Evolutionary conservation across 306 rosid genomes (phyloP), one percentile per base, ranked within the genome.

Genomic region (Luffa aegyptiaca): DNA sequence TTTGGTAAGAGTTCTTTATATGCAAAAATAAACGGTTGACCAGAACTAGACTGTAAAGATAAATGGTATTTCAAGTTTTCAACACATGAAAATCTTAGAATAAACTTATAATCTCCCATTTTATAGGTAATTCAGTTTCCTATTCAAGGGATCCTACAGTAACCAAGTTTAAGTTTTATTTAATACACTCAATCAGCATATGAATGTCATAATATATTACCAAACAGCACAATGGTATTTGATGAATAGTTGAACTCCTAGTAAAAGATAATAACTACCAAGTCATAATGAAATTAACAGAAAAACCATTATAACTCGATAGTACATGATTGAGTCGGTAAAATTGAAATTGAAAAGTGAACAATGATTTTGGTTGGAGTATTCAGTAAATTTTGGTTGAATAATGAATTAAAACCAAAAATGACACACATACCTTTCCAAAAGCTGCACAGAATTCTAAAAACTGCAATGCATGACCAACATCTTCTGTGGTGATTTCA

Each of bases 381-480:
- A 64, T 64, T 14, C 21, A 64, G 45, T 16, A 64, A 66, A 66
- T 39, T 66, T 65, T 66, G 10, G 31, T 7, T 66, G 16, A 66
- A 39, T 66, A 66, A 51, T 21, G 7, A 75, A 75, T 36, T 52
- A 21, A 51, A 49, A 31, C 39, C 35, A 53, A 52, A 52, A 37
- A 31, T 56, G 48, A 56, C 20, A 55, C n/a, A 2, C 51, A 77
- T 91, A 91, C 97, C 96, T 91, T 89, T 52, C 93, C 92, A 76
- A 95, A 95, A 16, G 84, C 83, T 55, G 84, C 82, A 80, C 90
- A 92, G 72, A 95, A 95, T 77, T 92, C 96, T 53, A 95, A 59
- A 78, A 95, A 86, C 69, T 95, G 98, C 81, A 95, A 58, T n/a
- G 88, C 97, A 42, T 82, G 80, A 9, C 95, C 98, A 86, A 88